Base-by-base conservation (phyloP, 768 basidiomycete genomes). In the Mycena latifolia region DNA sequence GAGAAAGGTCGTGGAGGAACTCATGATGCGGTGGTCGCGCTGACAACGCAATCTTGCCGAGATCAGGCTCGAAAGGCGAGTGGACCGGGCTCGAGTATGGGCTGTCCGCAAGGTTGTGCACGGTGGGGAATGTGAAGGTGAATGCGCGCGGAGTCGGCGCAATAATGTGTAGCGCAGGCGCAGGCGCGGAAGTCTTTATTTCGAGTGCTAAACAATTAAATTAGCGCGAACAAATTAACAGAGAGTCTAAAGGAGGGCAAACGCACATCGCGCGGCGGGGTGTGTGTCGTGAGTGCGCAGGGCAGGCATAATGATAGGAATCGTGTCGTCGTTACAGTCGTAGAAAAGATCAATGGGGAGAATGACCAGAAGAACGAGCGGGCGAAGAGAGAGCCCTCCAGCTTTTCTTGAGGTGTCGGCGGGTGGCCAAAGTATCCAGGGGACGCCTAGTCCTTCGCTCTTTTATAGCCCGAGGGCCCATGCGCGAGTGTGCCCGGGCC, bases 281-380 rank as follows among this genome's bases (percentile, higher is more conserved):
- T 83, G 85, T 83, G 85, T 89, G 83, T 92, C 90, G 83, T 89
- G 90, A 77, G 91, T 92, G 81, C 91, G 91, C 75, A 88, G 83
- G 55, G 90, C 90, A 78, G 91, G 91, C 91, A 92, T 92, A 20
- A 20, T 85, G 27, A 51, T n/a, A 65, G 56, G 58, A 65, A 53
- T 50, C 37, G 15, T 7, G 37, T 37, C 10, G 37, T 37, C 37
- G 37, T n/a, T n/a, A n/a, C n/a, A n/a, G n/a, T n/a, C n/a, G n/a
- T n/a, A n/a, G n/a, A n/a, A n/a, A n/a, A n/a, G n/a, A n/a, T n/a
- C n/a, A n/a, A n/a, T n/a, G n/a, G n/a, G n/a, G n/a, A n/a, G n/a
- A n/a, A n/a, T n/a, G n/a, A n/a, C n/a, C n/a, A n/a, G n/a, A n/a
- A n/a, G n/a, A n/a, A n/a, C n/a, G n/a, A n/a, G n/a, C n/a, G n/a